Percentiles rank a stretch among this genome's conserved stretches.
Evolutionary conservation across 2,329 filamentous ascomycete genomes (phyloP).

Genomic region (Knufia petricola): DNA sequence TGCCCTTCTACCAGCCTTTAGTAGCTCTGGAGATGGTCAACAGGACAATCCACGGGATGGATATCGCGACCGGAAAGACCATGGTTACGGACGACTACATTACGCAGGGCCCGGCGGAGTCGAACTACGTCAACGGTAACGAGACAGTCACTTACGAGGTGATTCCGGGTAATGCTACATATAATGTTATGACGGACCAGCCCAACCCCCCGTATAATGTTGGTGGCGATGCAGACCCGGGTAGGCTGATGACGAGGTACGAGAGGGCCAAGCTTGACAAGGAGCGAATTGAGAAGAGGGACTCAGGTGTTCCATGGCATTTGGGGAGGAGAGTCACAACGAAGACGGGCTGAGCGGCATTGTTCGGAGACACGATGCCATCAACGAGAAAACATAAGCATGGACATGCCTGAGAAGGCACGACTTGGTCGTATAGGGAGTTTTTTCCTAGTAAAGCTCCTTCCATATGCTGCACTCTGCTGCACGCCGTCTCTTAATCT

Average conservation of each 20-base stretch:
- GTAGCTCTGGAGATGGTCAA: slow-evolving; percentile 52
- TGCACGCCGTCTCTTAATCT: too few species aligned
- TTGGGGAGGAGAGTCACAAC: neutral
- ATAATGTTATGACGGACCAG: slow-evolving; percentile 5
- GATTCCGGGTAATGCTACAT: slow-evolving; percentile 8
- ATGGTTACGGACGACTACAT: slow-evolving; percentile 37
- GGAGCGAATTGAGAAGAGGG: neutral
- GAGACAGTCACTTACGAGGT: slow-evolving; percentile 19
- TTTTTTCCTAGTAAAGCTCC: too few species aligned
- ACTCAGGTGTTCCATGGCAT: neutral
- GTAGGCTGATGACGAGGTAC: neutral
- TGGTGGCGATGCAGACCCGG: neutral
- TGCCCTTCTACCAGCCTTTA: slow-evolving; percentile 42
- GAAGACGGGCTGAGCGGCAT: neutral
- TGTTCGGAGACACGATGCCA: neutral
- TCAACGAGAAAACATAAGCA: neutral
- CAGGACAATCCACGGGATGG: slow-evolving; percentile 47
- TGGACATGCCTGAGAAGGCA: neutral
- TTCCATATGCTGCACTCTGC: too few species aligned
- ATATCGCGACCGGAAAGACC: slow-evolving; percentile 43
- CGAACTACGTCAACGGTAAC: slow-evolving; percentile 37
- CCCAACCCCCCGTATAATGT: slow-evolving; percentile 8
- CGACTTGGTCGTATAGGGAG: too few species aligned
- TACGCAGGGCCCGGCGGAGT: slow-evolving; percentile 38
- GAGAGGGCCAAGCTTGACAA: neutral